Base-by-base conservation (phyloP, 2,329 filamentous ascomycete genomes). In the Paecilomyces niveus region DNA sequence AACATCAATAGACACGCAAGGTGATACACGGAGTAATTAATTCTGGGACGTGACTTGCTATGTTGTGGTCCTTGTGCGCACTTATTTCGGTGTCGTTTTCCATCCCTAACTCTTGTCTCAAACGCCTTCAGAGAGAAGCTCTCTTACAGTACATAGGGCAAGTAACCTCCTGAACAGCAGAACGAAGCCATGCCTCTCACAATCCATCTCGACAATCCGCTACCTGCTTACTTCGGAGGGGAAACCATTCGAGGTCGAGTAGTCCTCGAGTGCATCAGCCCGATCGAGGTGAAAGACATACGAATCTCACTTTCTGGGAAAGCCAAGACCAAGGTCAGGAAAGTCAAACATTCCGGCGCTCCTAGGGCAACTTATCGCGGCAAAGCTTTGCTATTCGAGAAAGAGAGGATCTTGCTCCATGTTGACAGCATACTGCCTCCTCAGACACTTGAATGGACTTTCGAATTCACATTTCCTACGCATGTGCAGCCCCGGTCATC, bases 301-400 rank as follows among this genome's bases (percentile, higher is more conserved):
- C 33, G 57, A 13, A 57, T 63, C 31, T 58, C 39, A 3, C 63
- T 64, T 29, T 57, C 54, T 2, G 61, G 61, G 3, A 52, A 58
- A 49, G 56, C 57, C 18, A 64, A 64, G 31, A 57, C 59, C n/a
- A 62, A 57, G 13, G 24, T 64, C 3, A 58, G 59, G 35, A 63
- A 64, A 24, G 56, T 62, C n/a, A 64, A 63, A 22, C 58, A 59
- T 11, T 24, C 59, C 5, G 61, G 54, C 0, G 59, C 59, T 3
- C 59, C 58, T 1, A 45, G 61, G 9, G 57, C 57, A 13, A 62
- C 35, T 18, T 64, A 63, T 53, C 60, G 54, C 3, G 63, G 62
- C 56, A 57, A 62, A 56, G 61, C 61, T 26, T 26, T 62, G 2
- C 55, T 64, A 1, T 64, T 64, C 31, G 57, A 62, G 18, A 60